Conservation (phyloP, 192 early-diverging fungal genomes). For the Spizellomyces sp. region DNA sequence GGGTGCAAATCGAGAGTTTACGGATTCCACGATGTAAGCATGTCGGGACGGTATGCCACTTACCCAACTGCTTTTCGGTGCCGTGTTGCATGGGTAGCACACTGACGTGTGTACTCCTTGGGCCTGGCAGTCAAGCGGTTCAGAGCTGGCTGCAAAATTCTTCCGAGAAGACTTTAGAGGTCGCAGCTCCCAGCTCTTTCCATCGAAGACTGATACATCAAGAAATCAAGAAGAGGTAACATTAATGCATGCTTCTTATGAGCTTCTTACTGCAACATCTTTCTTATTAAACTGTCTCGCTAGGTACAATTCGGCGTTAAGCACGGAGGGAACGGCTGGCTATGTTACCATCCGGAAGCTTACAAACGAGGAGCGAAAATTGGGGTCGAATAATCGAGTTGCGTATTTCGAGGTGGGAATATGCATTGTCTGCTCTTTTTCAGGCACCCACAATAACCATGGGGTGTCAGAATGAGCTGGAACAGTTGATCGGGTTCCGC, state of each 20-base stretch:
- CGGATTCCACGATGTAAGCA: slow-evolving; percentile 44
- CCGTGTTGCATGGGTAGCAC: not conserved
- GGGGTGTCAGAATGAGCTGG: slow-evolving; percentile 43
- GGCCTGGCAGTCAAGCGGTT: slow-evolving; percentile 39
- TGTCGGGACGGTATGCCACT: too few relatives aligned
- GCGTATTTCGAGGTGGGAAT: not conserved
- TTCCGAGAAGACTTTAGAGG: slow-evolving; percentile 41
- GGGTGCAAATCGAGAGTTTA: slow-evolving; percentile 54
- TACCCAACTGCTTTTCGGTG: slow-evolving; percentile 5
- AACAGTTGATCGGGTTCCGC: slow-evolving; percentile 68
- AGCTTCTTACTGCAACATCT: not conserved
- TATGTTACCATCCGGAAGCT: slow-evolving; percentile 50
- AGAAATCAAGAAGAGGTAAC: slow-evolving; percentile 53
- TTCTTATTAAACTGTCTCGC: not conserved
- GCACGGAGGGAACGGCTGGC: slow-evolving; percentile 41
- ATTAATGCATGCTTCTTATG: not conserved
- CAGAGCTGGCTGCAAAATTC: slow-evolving; percentile 51
- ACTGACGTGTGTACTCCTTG: slow-evolving; percentile 6
- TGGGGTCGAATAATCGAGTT: too few relatives aligned
- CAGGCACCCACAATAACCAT: slow-evolving; percentile 40
- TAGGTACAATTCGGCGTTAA: slow-evolving; percentile 53
- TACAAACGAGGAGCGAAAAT: slow-evolving; percentile 51
- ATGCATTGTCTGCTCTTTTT: slow-evolving; percentile 1
- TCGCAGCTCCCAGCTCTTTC: slow-evolving; percentile 60
- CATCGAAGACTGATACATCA: slow-evolving; percentile 79